Evolutionary conservation across 306 rosid species (phyloP), one percentile per base, ranked within the genome.

Genomic region (Psophocarpus tetragonolobus): DNA sequence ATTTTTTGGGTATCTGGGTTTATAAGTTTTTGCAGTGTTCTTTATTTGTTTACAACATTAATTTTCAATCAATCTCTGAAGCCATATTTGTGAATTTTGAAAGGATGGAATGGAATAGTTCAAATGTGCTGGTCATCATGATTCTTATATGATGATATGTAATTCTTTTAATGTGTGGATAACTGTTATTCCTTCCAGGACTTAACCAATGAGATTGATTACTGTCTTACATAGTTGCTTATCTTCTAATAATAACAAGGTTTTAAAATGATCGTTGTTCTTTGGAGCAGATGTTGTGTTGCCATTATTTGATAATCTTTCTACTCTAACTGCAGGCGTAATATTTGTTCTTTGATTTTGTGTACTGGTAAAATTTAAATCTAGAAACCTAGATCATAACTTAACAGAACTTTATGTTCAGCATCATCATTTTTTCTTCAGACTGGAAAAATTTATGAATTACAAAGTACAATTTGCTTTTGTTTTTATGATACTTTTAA

Each of bases 361-460:
- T 6, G 36, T 36, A 9, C 17, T 23, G 4, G 29, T 68, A 45
- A 81, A 45, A 17, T n/a, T 57, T 23, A 51, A 18, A 23, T 64
- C 54, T 67, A 3, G 29, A 38, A 32, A 18, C 61, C 5, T 44
- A 27, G 47, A 56, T 29, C 48, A 21, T 58, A 33, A 17, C 74
- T 41, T 53, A 48, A 70, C n/a, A 54, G 68, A 77, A 82, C 26
- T 82, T 26, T 56, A 51, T 71, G 27, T 75, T 68, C 63, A 69
- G 10, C 36, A 29, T 62, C 36, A 12, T 4, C 41, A 1, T 57
- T 27, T 61, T 63, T 18, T 42, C 30, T 64, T 20, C 21, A 48
- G 35, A 35, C 36, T 23, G 48, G 41, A 33, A 29, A 18, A 32
- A 3, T 9, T 56, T 45, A 21, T 44, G 36, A 23, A 30, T 35